phyloP scores from a whole-genome alignment of 164 flowering plant genomes.

The Echeveria elegans region DNA sequence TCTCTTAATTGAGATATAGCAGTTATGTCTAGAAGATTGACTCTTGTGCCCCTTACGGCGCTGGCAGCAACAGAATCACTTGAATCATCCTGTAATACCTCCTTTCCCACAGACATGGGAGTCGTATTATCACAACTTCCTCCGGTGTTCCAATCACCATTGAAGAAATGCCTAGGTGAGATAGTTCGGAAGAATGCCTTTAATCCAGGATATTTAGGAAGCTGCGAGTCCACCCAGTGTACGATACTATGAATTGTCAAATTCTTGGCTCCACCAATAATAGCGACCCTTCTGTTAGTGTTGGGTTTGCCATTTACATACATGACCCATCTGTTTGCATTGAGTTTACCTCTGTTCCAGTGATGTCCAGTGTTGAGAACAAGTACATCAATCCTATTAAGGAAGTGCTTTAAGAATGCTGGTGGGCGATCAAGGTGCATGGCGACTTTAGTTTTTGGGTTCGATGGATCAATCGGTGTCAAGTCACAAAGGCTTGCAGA shows the following conservation, averaged over 20 bases:
- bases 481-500: too few relatives aligned
- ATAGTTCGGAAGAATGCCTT: constrained; percentile 60
- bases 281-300: constrained; percentile 39
- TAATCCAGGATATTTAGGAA: constrained; percentile 43
- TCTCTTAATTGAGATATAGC: too few relatives aligned
- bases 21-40: too few relatives aligned
- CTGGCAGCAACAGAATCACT: too few relatives aligned
- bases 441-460: constrained; percentile 42
- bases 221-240: too few relatives aligned
- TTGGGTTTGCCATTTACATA: constrained; percentile 50
- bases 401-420: constrained; percentile 37
- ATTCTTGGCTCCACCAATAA: constrained; percentile 52
- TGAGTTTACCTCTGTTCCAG: constrained; percentile 78
- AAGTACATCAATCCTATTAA: constrained; percentile 44
- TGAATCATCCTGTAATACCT: too few relatives aligned
- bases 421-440: constrained; percentile 89
- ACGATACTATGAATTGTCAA: constrained; percentile 49
- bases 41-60: too few relatives aligned
- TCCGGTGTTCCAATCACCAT: constrained; percentile 88
- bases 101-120: constrained; percentile 48
- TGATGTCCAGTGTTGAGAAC: constrained; percentile 85
- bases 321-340: constrained; percentile 66
- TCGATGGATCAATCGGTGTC: constrained; percentile 30
- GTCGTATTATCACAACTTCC: constrained; percentile 73
- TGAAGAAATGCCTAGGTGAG: constrained; percentile 73